A percentile compares a stretch with the other conserved stretches of the same genome.
These are phyloP conservation scores for Cercophora samala DNA, from an alignment of 495 filamentous ascomycete genomes.

Conservation along the genomic window DNA sequence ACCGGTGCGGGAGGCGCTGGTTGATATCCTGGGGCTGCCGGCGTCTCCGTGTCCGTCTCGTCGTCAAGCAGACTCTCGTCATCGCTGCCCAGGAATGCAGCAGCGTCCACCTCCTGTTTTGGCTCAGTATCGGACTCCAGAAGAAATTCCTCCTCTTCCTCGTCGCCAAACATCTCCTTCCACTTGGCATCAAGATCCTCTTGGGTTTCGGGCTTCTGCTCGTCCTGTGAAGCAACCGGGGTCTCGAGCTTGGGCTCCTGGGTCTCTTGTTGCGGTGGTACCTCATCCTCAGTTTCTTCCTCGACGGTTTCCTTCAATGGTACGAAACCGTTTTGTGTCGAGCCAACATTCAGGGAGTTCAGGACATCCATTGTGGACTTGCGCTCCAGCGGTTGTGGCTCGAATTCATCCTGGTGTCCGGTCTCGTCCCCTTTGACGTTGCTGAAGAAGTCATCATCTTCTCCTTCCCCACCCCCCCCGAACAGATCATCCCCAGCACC, in stretches of 20 bases:
- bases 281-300: slow-evolving; percentile 21
- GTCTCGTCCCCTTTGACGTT: slow-evolving; percentile 32
- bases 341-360: slow-evolving; percentile 28
- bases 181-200: slow-evolving; percentile 73
- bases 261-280: slow-evolving; percentile 5
- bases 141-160: slow-evolving; percentile 64
- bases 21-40: slow-evolving; percentile 14
- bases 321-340: slow-evolving; percentile 27
- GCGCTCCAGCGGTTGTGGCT: slow-evolving; percentile 43
- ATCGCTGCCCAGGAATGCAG: slow-evolving; percentile 63
- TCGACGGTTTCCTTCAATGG: slow-evolving; percentile 38
- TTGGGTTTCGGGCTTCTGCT: slow-evolving; percentile 23
- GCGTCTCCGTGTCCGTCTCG: slow-evolving; percentile 33
- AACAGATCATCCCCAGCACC: slow-evolving; percentile 31
- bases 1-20: slow-evolving; percentile 13
- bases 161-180: slow-evolving; percentile 80
- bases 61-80: slow-evolving; percentile 72
- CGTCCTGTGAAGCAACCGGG: slow-evolving; percentile 14
- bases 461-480: slow-evolving; percentile 35
- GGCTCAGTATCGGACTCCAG: slow-evolving; percentile 36
- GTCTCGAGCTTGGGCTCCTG: slow-evolving; percentile 1
- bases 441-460: slow-evolving; percentile 54
- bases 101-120: slow-evolving; percentile 46
- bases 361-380: slow-evolving; percentile 61
- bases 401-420: slow-evolving; percentile 17